Percentiles rank a stretch among this genome's conserved stretches.
phyloP scores from a whole-genome alignment of 1,284 basidiomycete species.

The Naganishia sp. region DNA sequence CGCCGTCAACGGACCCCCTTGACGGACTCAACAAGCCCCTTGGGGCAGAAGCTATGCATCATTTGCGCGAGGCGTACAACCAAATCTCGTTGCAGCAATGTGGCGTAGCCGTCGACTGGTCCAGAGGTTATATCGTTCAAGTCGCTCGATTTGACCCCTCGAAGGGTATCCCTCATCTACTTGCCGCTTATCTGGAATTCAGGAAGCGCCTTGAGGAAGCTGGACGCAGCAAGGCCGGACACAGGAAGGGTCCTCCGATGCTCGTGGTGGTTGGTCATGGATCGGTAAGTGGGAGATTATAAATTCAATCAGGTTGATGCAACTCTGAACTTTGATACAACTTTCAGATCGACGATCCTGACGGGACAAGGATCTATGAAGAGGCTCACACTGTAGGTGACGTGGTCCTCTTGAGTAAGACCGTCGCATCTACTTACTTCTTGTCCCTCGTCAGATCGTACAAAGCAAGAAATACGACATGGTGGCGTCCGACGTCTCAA shows the following conservation, averaged over 20 bases:
- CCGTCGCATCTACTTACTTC: not conserved
- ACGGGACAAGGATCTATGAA: conserved; percentile 71
- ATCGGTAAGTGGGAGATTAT: conserved; percentile 58
- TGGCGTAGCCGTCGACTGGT: conserved; percentile 67
- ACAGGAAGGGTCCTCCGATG: conserved; percentile 40
- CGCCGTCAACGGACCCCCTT: conserved; percentile 55
- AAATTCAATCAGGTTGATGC: not conserved
- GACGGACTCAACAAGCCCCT: conserved; percentile 78
- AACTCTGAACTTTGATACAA: not conserved
- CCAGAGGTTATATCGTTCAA: conserved; percentile 77
- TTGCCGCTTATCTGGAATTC: conserved; percentile 75
- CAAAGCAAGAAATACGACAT: conserved; percentile 40
- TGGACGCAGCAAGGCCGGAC: conserved; percentile 5
- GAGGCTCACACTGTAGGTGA: conserved; percentile 61
- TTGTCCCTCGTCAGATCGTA: conserved; percentile 38
- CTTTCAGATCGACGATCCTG: conserved; percentile 58
- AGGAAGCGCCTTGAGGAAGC: conserved; percentile 62
- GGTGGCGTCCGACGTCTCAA: conserved; percentile 44
- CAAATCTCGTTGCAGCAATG: conserved; percentile 44
- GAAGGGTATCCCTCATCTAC: conserved; percentile 59
- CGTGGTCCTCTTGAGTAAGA: not conserved
- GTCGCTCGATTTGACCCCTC: conserved; percentile 74
- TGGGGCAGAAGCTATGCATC: conserved; percentile 42
- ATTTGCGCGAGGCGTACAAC: conserved; percentile 48
- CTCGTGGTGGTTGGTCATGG: conserved; percentile 82